phyloP scores from a whole-genome alignment of 306 rosid genomes.

The Macrotyloma uniflorum region DNA sequence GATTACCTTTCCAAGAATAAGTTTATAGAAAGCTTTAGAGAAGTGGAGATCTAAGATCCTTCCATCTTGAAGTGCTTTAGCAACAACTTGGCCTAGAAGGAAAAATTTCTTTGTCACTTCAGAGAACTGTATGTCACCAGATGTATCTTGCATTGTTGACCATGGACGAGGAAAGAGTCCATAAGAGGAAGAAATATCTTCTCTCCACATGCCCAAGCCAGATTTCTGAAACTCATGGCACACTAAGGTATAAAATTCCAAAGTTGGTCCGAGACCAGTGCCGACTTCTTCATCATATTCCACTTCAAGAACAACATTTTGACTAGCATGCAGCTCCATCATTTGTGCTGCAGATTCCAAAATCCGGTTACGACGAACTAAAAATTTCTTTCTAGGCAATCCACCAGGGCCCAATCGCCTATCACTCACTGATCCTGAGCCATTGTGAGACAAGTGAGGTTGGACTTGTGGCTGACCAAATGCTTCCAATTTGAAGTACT shows the following conservation, averaged over 20 bases:
- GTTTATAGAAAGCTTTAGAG: slow-evolving; percentile 89
- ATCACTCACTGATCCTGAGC: slow-evolving; percentile 54
- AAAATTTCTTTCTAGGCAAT: slow-evolving; percentile 76
- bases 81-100: slow-evolving; percentile 90
- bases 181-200: slow-evolving; percentile 55
- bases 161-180: slow-evolving; percentile 95
- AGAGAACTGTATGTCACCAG: slow-evolving; percentile 52
- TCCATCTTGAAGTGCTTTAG: slow-evolving; percentile 93
- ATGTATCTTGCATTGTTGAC: slow-evolving; percentile 52
- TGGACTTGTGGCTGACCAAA: slow-evolving; percentile 63
- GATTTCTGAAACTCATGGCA: slow-evolving; percentile 87
- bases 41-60: slow-evolving; percentile 92
- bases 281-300: slow-evolving; percentile 97
- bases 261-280: slow-evolving; percentile 98
- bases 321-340: slow-evolving; percentile 78
- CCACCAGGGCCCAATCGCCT: slow-evolving; percentile 58
- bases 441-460: slow-evolving; percentile 54
- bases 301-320: slow-evolving; percentile 86
- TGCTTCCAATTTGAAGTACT: slow-evolving; percentile 83
- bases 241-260: slow-evolving; percentile 94
- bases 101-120: slow-evolving; percentile 72
- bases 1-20: slow-evolving; percentile 87
- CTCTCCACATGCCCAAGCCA: slow-evolving; percentile 94
- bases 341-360: slow-evolving; percentile 86
- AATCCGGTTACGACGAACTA: slow-evolving; percentile 72